Evolutionary conservation across 768 basidiomycete genomes (phyloP).

Genomic region (Candolleomyces aberdarensis): DNA sequence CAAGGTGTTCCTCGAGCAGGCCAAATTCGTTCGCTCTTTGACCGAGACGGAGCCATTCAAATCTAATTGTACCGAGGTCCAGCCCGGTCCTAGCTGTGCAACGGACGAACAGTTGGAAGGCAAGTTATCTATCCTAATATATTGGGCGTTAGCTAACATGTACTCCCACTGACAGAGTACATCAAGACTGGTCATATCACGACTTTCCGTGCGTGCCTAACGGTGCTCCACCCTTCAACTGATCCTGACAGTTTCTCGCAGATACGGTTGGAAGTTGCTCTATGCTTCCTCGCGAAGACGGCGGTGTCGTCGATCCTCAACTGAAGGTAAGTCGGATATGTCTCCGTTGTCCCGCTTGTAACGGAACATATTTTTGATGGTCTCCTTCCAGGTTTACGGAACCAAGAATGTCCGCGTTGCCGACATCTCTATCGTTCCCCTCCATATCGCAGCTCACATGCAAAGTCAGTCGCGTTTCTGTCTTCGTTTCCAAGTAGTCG

Average conservation of each 20-base stretch:
- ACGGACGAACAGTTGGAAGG: constrained; percentile 35
- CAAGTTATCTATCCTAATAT: constrained; percentile 7
- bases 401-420: constrained; percentile 55
- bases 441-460: constrained; percentile 47
- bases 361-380: background rate
- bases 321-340: constrained; percentile 31
- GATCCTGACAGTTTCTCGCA: constrained; percentile 11
- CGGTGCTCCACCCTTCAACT: background rate
- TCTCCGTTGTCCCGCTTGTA: no score
- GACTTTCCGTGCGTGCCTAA: constrained; percentile 21
- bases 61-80: constrained; percentile 21
- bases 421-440: constrained; percentile 51
- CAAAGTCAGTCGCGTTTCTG: constrained; percentile 28
- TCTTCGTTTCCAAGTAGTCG: background rate
- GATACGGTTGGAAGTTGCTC: constrained; percentile 48
- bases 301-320: constrained; percentile 48
- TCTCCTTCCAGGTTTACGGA: constrained; percentile 44
- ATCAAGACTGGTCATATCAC: constrained; percentile 19
- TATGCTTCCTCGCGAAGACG: constrained; percentile 50
- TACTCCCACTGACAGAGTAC: constrained; percentile 15
- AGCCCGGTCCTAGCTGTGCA: constrained; percentile 28
- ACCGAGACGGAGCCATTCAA: constrained; percentile 24
- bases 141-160: background rate
- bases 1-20: constrained; percentile 27
- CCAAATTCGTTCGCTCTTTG: constrained; percentile 29